Evolutionary conservation across 257 asterid genomes (phyloP), one percentile per base, ranked within the genome.

Genomic region (Nicotiana sylvestris): DNA sequence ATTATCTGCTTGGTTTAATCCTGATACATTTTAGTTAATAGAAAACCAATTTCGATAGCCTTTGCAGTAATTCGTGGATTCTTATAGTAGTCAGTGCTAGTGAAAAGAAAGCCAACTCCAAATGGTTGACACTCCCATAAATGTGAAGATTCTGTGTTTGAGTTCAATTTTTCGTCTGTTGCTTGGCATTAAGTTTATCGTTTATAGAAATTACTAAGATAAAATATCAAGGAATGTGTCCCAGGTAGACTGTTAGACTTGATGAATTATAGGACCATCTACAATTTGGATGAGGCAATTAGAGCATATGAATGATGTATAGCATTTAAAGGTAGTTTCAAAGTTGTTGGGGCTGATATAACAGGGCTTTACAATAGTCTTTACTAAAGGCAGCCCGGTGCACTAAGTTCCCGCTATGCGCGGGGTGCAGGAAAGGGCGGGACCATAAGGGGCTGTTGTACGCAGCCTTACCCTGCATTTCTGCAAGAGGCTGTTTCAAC

Each of bases 281-380:
- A 78, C 33, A 37, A 77, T 51, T 30, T 51, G 21, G 9, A 32
- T 60, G 82, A 29, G 29, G 60, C 33, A 46, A 10, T 55, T 57
- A 46, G 33, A 79, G 72, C 35, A n/a, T 64, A 61, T 60, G 70
- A 49, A 13, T 68, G 55, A 79, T 35, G 57, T 33, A 37, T 6
- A 25, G 61, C 49, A 58, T 79, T 62, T 60, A 77, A 21, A 25
- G 49, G 25, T 56, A 82, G 82, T 27, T 77, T 46, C 17, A 84
- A 43, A 79, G 89, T 84, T 69, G 88, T 83, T 90, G 89, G 86
- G 84, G 79, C 72, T 88, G 89, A 87, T 70, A 39, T 78, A 81
- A 66, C 5, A 53, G 51, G 8, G 64, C 17, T 51, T 30, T 64
- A 17, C 10, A 39, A 68, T 78, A 65, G 29, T 78, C 37, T 81